Evolutionary conservation across 192 early-diverging fungal genomes (phyloP).

Genomic region (Coemansia sp.): DNA sequence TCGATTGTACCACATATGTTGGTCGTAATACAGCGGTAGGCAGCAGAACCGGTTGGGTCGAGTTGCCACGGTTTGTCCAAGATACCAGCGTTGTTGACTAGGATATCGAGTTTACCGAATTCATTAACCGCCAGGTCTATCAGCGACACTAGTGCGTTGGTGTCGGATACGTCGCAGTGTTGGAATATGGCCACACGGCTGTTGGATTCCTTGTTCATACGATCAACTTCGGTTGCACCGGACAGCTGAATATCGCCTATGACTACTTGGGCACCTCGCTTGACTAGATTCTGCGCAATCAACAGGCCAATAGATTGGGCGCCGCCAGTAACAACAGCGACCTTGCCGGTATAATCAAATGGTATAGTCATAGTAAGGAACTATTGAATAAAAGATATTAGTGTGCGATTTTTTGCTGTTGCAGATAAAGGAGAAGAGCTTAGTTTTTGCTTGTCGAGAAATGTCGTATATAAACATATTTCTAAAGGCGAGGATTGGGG

Average conservation of each 20-base stretch:
- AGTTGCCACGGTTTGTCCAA: conserved; percentile 35
- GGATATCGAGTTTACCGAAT: conserved; percentile 61
- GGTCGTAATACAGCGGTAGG: conserved; percentile 66
- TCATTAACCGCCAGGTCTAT: conserved; percentile 49
- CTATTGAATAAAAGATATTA: neutral
- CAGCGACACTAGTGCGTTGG: conserved; percentile 23
- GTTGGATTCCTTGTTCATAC: conserved; percentile 38
- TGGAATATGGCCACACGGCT: conserved; percentile 48
- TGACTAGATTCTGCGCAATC: conserved; percentile 56
- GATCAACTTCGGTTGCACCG: conserved; percentile 19
- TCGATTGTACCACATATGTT: conserved; percentile 69
- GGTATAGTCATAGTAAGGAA: neutral
- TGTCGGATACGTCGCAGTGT: conserved; percentile 56
- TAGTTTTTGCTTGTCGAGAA: neutral
- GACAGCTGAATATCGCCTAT: conserved; percentile 55
- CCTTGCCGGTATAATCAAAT: conserved; percentile 52
- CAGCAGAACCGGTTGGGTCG: conserved; percentile 52
- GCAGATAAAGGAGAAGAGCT: neutral
- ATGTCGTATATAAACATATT: neutral
- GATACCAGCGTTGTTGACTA: conserved; percentile 66
- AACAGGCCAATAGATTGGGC: conserved; percentile 64
- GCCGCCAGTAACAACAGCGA: conserved; percentile 69
- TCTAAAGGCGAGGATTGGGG: neutral
- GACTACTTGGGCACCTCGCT: conserved; percentile 61
- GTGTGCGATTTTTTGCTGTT: neutral